phyloP scores from a whole-genome alignment of 2,329 filamentous ascomycete species.

The Penicillium sp. region DNA sequence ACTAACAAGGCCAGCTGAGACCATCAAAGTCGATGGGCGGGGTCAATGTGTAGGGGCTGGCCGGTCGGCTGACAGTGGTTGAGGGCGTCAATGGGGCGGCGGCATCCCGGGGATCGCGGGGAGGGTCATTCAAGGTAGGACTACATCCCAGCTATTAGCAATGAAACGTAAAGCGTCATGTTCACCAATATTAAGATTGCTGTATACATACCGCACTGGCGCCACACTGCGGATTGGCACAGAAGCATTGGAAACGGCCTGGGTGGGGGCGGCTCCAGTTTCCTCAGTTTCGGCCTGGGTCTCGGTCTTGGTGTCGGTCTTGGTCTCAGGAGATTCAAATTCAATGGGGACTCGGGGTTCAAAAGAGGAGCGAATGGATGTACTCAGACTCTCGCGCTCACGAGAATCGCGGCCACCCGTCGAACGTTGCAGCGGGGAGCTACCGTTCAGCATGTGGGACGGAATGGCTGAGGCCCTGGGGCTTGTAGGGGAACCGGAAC shows the following conservation, averaged over 20 bases:
- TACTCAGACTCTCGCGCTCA: conserved; percentile 57
- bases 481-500: conserved; percentile 43
- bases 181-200: neutral
- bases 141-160: conserved; percentile 18
- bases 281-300: conserved; percentile 18
- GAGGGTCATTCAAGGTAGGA: conserved; percentile 46
- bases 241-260: conserved; percentile 14
- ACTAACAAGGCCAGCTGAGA: conserved; percentile 53
- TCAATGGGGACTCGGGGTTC: conserved; percentile 38
- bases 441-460: conserved; percentile 57
- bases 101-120: conserved; percentile 54
- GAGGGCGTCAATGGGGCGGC: conserved; percentile 51
- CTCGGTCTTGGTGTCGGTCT: conserved; percentile 16
- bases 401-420: conserved; percentile 51
- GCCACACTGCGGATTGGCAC: conserved; percentile 17
- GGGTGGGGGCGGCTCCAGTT: conserved; percentile 6
- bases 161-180: neutral
- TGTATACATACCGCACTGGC: conserved; percentile 26
- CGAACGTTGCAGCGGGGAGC: conserved; percentile 49
- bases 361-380: conserved; percentile 60
- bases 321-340: conserved; percentile 24
- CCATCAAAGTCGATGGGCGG: conserved; percentile 54
- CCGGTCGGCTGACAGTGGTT: conserved; percentile 50
- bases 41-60: conserved; percentile 50
- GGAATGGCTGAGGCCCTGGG: conserved; percentile 55